Base-by-base conservation (phyloP, 2,329 filamentous ascomycete species). In the Xylariaceae sp. region DNA sequence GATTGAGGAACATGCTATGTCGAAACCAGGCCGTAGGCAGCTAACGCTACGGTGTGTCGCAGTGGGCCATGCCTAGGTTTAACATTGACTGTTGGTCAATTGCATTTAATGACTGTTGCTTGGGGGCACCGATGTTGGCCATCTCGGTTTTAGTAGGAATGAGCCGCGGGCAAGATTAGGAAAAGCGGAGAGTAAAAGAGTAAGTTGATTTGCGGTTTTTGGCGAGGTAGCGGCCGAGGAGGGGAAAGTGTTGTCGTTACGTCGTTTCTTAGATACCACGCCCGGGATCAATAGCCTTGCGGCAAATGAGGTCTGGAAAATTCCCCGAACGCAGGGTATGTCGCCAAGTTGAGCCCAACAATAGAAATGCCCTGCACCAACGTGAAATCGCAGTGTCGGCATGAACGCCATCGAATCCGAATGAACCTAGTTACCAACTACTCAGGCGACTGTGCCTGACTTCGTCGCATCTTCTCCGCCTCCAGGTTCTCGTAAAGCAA, bases 401-500 rank as follows among this genome's bases (percentile, higher is more conserved):
- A 54, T 31, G 31, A 50, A 49, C 50, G 54, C 59, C 60, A 54
- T 57, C 50, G 51, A 60, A 56, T 55, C 57, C 56, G 45, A 57
- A 48, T 42, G 48, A 42, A 43, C 45, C 44, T 14, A 34, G 16
- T 19, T 48, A 40, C 31, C 50, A 31, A 50, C 63, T 83, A 83
- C 69, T 83, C 81, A 45, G 72, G 61, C 47, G 75, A 67, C 63
- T 79, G 78, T 50, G 85, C 82, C 75, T 95, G 88, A 79, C 90
- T 96, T 70, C 94, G 90, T 66, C 94, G 90, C 86, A 95, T 95
- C 83, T 99, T 99, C 79, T 99, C 94, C 14, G 92, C 93, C 77
- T 99, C 94, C 47, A 99, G 84, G 74, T 99, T 99, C 80, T 99
- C 94, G 71, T 99, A 99, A 58, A 99, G 80, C 48, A 99, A 85